phyloP scores from a whole-genome alignment of 306 rosid genomes.

The Senna tora region DNA sequence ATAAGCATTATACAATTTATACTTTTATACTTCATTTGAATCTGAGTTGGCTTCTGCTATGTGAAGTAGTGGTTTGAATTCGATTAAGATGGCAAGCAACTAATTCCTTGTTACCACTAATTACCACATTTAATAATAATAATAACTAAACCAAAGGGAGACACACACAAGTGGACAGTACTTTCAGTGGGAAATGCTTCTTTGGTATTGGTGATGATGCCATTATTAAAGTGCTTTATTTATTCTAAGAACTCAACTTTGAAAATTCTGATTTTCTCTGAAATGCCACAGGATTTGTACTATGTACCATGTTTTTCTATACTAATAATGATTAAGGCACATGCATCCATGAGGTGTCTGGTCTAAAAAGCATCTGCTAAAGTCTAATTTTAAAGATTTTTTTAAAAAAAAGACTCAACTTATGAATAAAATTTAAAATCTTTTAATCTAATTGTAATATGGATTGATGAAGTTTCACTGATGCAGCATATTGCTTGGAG shows the following conservation, averaged over 20 bases:
- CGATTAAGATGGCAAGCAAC: background rate
- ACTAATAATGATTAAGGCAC: constrained; percentile 11
- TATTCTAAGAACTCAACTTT: background rate
- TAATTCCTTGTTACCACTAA: no score
- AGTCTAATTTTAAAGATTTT: no score
- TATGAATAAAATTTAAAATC: no score
- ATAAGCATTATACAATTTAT: background rate
- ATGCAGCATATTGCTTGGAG: background rate
- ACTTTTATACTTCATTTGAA: constrained; percentile 13
- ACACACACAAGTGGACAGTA: background rate
- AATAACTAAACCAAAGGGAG: background rate
- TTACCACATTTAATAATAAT: no score
- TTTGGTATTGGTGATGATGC: constrained; percentile 3
- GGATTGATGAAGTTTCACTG: background rate
- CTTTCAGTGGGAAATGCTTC: constrained; percentile 12
- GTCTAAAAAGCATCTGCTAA: background rate
- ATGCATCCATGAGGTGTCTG: background rate
- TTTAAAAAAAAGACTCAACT: no score
- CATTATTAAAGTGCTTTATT: constrained; percentile 10
- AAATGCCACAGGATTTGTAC: background rate
- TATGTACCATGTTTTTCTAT: background rate
- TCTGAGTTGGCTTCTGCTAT: constrained; percentile 13
- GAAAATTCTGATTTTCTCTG: background rate
- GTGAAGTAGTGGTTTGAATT: background rate
- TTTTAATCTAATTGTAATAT: no score